Percentiles rank a stretch among this genome's conserved stretches.
Conservation (phyloP, 208 protist species). For the Leishmania turanica region DNA sequence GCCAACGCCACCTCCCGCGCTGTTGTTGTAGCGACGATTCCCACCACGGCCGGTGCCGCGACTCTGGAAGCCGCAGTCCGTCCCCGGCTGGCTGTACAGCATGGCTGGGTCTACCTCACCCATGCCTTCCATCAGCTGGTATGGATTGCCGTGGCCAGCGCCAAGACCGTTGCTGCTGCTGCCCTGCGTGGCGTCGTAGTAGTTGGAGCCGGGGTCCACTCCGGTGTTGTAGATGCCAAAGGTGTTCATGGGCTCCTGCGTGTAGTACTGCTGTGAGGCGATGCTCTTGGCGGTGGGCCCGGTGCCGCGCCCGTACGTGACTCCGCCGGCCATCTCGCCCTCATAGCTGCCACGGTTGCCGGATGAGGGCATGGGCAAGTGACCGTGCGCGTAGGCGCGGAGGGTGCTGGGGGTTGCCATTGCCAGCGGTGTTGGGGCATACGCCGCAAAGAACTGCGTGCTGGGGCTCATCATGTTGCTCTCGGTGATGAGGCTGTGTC, state of each 20-base stretch:
- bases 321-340: slow-evolving; percentile 15
- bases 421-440: slow-evolving; percentile 78
- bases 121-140: slow-evolving; percentile 32
- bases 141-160: slow-evolving; percentile 15
- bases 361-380: slow-evolving; percentile 48
- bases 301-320: slow-evolving; percentile 18
- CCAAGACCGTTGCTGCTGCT: slow-evolving; percentile 19
- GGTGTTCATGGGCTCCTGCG: slow-evolving; percentile 79
- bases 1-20: background rate
- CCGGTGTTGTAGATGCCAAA: slow-evolving; percentile 51
- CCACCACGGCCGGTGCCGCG: slow-evolving; percentile 26
- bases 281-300: slow-evolving; percentile 40
- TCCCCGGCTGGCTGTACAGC: slow-evolving; percentile 22
- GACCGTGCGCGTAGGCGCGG: slow-evolving; percentile 75
- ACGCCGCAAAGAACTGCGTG: slow-evolving; percentile 89
- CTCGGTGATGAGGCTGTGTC: slow-evolving; percentile 51
- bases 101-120: slow-evolving; percentile 17
- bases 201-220: slow-evolving; percentile 17
- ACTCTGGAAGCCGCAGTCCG: slow-evolving; percentile 20
- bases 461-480: slow-evolving; percentile 74
- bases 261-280: slow-evolving; percentile 88
- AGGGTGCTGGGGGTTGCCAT: slow-evolving; percentile 80
- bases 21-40: slow-evolving; percentile 20
- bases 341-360: slow-evolving; percentile 19
- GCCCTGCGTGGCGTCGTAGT: slow-evolving; percentile 32